Evolutionary conservation across 2,329 filamentous ascomycete species (phyloP).

Genomic region (Aspergillus ochraceus): DNA sequence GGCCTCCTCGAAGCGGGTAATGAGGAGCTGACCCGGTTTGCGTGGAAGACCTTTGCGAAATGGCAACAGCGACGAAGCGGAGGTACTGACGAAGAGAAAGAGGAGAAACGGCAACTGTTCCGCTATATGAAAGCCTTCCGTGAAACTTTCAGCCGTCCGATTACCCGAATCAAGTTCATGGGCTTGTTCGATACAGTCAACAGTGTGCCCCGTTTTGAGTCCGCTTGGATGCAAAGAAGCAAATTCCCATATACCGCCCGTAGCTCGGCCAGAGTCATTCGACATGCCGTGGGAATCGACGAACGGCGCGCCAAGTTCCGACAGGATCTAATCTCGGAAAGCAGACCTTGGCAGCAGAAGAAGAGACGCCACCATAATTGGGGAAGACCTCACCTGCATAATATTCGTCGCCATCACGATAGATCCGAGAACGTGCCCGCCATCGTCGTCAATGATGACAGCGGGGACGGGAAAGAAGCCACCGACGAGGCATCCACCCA

Average conservation of each 20-base stretch:
- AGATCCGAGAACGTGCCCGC: conserved; percentile 26
- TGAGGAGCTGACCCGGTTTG: conserved; percentile 80
- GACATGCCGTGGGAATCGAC: conserved; percentile 59
- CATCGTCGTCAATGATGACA: conserved; percentile 32
- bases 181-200: conserved; percentile 83
- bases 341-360: conserved; percentile 31
- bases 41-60: conserved; percentile 62
- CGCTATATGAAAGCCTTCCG: conserved; percentile 75
- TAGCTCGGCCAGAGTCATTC: conserved; percentile 55
- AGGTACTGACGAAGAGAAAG: conserved; percentile 22
- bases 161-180: conserved; percentile 70
- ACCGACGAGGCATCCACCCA: conserved; percentile 5
- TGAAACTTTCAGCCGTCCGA: conserved; percentile 75
- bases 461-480: conserved; percentile 4
- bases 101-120: conserved; percentile 55
- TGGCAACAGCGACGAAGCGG: conserved; percentile 39
- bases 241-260: conserved; percentile 66
- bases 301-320: conserved; percentile 60
- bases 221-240: conserved; percentile 68
- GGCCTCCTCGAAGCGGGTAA: conserved; percentile 79
- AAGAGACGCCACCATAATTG: conserved; percentile 20
- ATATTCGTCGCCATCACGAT: conserved; percentile 18
- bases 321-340: conserved; percentile 55
- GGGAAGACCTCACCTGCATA: conserved; percentile 25
- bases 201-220: conserved; percentile 75